Evolutionary conservation across 352 stramenopile species (phyloP).

Genomic region (Aphanomyces astaci): DNA sequence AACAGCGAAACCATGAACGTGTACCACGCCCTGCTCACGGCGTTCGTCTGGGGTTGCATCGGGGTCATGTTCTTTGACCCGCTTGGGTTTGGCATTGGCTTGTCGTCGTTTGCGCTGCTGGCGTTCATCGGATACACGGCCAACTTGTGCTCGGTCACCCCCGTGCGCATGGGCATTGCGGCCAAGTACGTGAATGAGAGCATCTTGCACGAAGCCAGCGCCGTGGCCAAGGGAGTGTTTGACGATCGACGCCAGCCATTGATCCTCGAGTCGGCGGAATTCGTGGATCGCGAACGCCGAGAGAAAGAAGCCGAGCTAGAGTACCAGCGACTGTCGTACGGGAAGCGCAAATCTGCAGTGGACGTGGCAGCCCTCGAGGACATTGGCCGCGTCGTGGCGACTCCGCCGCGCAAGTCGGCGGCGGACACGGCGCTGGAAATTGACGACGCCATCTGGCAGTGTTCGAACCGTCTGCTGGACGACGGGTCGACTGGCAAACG

Average conservation of each 20-base stretch:
- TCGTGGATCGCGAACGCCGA: conserved; percentile 55
- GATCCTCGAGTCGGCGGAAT: conserved; percentile 67
- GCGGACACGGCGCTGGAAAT: conserved; percentile 62
- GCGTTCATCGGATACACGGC: conserved; percentile 65
- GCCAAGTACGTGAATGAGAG: conserved; percentile 85
- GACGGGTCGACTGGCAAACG: not conserved
- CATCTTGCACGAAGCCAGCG: conserved; percentile 78
- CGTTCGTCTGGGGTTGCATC: conserved; percentile 78
- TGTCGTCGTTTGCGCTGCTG: conserved; percentile 80
- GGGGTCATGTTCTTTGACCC: conserved; percentile 88
- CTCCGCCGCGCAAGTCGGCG: conserved; percentile 27
- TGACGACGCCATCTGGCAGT: conserved; percentile 32
- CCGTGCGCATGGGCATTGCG: conserved; percentile 80
- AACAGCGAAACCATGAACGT: conserved; percentile 56
- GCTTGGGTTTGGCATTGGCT: conserved; percentile 77
- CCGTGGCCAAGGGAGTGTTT: conserved; percentile 55
- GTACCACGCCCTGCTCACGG: conserved; percentile 60
- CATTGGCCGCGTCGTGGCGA: conserved; percentile 18
- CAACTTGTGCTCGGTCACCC: conserved; percentile 71
- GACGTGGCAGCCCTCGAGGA: not conserved
- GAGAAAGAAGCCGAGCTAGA: conserved; percentile 76
- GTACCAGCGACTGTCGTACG: conserved; percentile 74
- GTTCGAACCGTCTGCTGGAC: not conserved
- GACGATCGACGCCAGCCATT: conserved; percentile 59
- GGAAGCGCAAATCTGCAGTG: conserved; percentile 21